Conservation (phyloP, 192 early-diverging fungal genomes). For the Coemansia biformis region DNA sequence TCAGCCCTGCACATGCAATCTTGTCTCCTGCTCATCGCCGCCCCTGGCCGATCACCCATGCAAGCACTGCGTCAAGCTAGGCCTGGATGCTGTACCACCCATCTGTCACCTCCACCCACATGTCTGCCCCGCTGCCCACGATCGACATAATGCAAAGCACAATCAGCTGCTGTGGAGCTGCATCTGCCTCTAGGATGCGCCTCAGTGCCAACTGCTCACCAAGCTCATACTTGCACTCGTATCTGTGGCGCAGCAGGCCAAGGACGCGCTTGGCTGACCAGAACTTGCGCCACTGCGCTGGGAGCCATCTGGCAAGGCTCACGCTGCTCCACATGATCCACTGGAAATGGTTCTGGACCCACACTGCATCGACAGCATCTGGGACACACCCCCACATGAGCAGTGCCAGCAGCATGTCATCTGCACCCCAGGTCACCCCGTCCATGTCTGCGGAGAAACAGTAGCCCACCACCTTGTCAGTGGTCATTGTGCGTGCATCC, state of each 20-base stretch:
- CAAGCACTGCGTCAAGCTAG: conserved; percentile 14
- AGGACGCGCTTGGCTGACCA: conserved; percentile 19
- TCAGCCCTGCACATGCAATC: conserved; percentile 23
- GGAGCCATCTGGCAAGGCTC: conserved; percentile 33
- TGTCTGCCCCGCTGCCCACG: not conserved
- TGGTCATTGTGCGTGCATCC: conserved; percentile 17
- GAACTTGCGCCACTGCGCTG: conserved; percentile 17
- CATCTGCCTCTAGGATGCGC: conserved; percentile 28
- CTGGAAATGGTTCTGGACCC: conserved; percentile 42
- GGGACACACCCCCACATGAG: conserved; percentile 18
- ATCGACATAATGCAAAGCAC: conserved; percentile 29
- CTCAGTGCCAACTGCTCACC: conserved; percentile 30
- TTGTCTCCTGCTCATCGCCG: conserved; percentile 35
- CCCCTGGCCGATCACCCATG: conserved; percentile 8
- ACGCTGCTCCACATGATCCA: conserved; percentile 37
- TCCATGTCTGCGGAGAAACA: conserved; percentile 1
- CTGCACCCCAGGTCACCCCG: conserved; percentile 20
- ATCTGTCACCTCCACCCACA: conserved; percentile 28
- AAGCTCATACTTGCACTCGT: conserved; percentile 27
- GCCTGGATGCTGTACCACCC: conserved; percentile 38
- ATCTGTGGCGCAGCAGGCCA: conserved; percentile 14
- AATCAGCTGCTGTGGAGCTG: conserved; percentile 30
- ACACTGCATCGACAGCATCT: conserved; percentile 4
- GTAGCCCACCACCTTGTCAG: conserved; percentile 9
- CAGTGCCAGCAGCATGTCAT: conserved; percentile 20